Evolutionary conservation across 2,329 filamentous ascomycete species (phyloP), one percentile per base, ranked within the genome.

Genomic region (Fusarium pseudonygamai): DNA sequence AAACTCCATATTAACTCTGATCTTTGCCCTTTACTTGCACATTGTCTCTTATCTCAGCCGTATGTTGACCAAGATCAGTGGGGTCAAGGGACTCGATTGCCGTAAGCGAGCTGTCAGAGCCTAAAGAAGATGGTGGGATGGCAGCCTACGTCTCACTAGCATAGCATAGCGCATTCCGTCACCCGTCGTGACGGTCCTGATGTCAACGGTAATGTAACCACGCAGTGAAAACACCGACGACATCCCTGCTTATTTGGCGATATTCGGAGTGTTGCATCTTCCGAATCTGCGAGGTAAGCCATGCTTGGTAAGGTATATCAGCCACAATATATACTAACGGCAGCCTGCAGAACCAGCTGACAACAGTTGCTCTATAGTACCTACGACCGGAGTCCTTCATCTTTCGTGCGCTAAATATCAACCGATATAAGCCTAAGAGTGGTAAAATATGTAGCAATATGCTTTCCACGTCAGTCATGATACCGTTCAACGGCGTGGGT

Each of bases 21-120:
- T 56, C 37, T 59, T 64, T 58, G 34, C 62, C 59, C 34, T 26
- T 40, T 47, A 34, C 30, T 43, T 59, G 30, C 49, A 47, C 61
- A 59, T 70, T 64, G n/a, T 64, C 53, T 75, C 65, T 61, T 65
- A 66, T 69, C 68, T 70, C 72, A 58, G 60, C 28, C 39, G 42
- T 40, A 28, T 40, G 52, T 37, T 43, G 49, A 60, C 52, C 47
- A 62, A 56, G 36, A 50, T 34, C 46, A 34, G 59, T 46, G 56
- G 59, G 50, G 57, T 56, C 26, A 16, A 52, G 40, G 49, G 37
- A 30, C 30, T 57, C 55, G 26, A 61, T 61, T 45, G n/a, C 62
- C 46, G n/a, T 47, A 70, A 60, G 66, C 72, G 66, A 75, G 72
- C 72, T 75, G 73, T 73, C 72, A 75, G 61, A 62, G 49, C 40